Evolutionary conservation across 495 filamentous ascomycete genomes (phyloP).

Genomic region (Aspergillus avenaceus): DNA sequence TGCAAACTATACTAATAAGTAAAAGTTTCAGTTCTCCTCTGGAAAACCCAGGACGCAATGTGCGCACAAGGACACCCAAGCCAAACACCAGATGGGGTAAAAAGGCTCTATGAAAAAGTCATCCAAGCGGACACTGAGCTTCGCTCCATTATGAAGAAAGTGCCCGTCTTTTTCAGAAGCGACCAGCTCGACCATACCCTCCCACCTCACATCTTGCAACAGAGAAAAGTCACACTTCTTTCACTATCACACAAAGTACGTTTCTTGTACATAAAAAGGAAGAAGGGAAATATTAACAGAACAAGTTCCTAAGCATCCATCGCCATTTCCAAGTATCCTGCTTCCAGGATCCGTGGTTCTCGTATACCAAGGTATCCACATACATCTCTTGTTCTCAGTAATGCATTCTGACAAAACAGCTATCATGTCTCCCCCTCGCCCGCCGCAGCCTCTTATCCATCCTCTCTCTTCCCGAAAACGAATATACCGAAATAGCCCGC

Average conservation of each 20-base stretch:
- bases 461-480: constrained; percentile 7
- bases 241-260: background rate
- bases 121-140: constrained; percentile 8
- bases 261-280: background rate
- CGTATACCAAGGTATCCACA: constrained; percentile 8
- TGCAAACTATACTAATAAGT: background rate
- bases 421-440: constrained; percentile 13
- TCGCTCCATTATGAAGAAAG: background rate
- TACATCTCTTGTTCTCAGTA: no score
- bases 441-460: constrained; percentile 1
- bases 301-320: constrained; percentile 11
- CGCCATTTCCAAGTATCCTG: constrained; percentile 13
- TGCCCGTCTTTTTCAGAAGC: background rate
- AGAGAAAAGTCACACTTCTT: background rate
- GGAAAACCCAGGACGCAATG: constrained; percentile 11
- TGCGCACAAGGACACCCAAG: background rate
- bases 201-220: background rate
- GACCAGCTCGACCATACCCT: no score
- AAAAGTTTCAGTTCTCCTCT: constrained; percentile 10
- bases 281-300: background rate
- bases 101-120: constrained; percentile 6
- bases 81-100: background rate
- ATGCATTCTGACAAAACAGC: constrained; percentile 1
- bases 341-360: constrained; percentile 11
- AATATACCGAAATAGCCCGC: background rate